Evolutionary conservation across 2,329 filamentous ascomycete species (phyloP).

Genomic region (Rutstroemia sp.): DNA sequence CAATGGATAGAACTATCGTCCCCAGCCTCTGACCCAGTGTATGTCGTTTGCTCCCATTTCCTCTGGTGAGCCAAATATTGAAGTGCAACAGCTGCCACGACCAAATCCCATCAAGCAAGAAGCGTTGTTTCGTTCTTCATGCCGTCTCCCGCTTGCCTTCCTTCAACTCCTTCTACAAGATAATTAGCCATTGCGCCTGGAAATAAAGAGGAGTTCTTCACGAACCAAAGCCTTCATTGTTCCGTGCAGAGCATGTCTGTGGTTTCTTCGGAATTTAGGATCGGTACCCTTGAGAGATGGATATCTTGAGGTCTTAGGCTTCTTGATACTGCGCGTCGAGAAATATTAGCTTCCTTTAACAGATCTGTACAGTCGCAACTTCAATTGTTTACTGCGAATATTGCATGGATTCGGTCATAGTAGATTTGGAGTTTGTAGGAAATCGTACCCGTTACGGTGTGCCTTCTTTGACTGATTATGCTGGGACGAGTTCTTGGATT

Average conservation of each 20-base stretch:
- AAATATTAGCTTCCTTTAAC: conserved; percentile 3
- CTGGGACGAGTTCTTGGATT: conserved; percentile 87
- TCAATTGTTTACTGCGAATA: neutral
- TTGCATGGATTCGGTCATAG: too few relatives aligned
- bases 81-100: conserved; percentile 24
- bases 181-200: conserved; percentile 7
- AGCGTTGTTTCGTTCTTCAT: conserved; percentile 40
- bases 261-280: conserved; percentile 99
- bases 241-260: conserved; percentile 98
- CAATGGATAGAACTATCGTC: conserved; percentile 22
- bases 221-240: conserved; percentile 90
- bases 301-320: conserved; percentile 98
- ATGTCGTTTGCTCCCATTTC: conserved; percentile 16
- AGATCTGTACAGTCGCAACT: neutral
- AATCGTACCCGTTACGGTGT: conserved; percentile 88
- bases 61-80: conserved; percentile 19
- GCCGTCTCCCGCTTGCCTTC: conserved; percentile 89
- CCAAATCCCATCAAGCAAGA: conserved; percentile 22
- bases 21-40: conserved; percentile 14
- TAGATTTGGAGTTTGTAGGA: neutral
- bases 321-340: conserved; percentile 79
- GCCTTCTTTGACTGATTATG: conserved; percentile 66
- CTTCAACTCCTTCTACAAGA: conserved; percentile 83
- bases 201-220: neutral
- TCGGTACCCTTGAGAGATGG: conserved; percentile 97